phyloP scores from a whole-genome alignment of 176 grass and related monocot species.

The Triticum monococcum region DNA sequence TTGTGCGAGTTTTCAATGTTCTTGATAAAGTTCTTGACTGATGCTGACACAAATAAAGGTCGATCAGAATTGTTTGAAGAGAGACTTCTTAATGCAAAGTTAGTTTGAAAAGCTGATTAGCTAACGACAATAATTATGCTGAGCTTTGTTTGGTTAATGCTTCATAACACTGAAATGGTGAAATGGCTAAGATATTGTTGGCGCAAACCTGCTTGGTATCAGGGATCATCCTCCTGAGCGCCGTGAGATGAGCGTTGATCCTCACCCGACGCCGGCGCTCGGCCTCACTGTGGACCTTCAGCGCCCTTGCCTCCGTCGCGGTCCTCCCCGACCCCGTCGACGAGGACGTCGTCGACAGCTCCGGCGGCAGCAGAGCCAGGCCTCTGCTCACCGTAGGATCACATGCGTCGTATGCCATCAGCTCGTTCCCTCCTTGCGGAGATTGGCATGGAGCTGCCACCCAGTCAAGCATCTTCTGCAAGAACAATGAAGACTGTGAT shows the following conservation, averaged over 20 bases:
- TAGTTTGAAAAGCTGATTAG: not conserved
- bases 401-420: not conserved
- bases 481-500: not conserved
- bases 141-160: not conserved
- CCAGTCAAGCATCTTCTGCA: not conserved
- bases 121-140: not conserved
- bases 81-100: not conserved
- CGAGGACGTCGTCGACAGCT: conserved; percentile 16
- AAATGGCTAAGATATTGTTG: too few relatives aligned
- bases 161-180: not conserved
- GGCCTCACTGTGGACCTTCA: conserved; percentile 84
- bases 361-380: conserved; percentile 1
- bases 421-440: not conserved
- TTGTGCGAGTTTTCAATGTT: conserved; percentile 7
- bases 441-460: conserved; percentile 11
- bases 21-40: not conserved
- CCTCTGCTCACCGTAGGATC: not conserved
- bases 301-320: conserved; percentile 47
- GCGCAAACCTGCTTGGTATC: conserved; percentile 62
- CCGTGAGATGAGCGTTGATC: conserved; percentile 78
- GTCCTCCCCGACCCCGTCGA: conserved; percentile 27
- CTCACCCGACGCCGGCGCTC: conserved; percentile 81
- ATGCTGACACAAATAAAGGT: not conserved
- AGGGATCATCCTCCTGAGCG: conserved; percentile 75
- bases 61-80: not conserved